Conservation (phyloP, 768 basidiomycete genomes). For the Pleurotus sapidus region DNA sequence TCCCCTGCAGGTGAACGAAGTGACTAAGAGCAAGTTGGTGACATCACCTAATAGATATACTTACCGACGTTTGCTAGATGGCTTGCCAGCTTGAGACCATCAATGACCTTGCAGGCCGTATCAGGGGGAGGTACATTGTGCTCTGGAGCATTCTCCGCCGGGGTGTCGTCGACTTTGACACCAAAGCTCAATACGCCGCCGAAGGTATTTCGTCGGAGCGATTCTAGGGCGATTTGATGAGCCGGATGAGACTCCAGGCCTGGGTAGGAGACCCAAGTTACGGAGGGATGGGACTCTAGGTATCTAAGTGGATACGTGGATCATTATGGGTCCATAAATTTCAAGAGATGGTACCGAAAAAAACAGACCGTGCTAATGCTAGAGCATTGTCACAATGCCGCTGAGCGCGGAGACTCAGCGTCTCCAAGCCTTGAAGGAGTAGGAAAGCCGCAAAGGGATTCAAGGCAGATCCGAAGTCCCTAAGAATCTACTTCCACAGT, state of each 20-base stretch:
- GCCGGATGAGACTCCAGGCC: slow-evolving; percentile 31
- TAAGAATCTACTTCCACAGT: slow-evolving; percentile 31
- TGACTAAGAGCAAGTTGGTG: not conserved
- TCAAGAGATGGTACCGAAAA: not conserved
- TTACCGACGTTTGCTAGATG: slow-evolving; percentile 70
- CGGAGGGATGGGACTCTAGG: slow-evolving; percentile 29
- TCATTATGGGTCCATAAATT: not conserved
- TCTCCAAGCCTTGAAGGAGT: slow-evolving; percentile 55
- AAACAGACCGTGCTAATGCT: slow-evolving; percentile 35
- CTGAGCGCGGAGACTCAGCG: slow-evolving; percentile 49
- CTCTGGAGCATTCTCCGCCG: not conserved
- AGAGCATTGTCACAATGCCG: slow-evolving; percentile 52
- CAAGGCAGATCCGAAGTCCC: slow-evolving; percentile 49
- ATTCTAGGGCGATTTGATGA: slow-evolving; percentile 29
- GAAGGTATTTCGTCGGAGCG: slow-evolving; percentile 23
- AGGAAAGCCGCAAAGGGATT: slow-evolving; percentile 56
- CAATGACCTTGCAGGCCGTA: slow-evolving; percentile 59
- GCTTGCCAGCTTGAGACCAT: slow-evolving; percentile 67
- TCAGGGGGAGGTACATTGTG: not conserved
- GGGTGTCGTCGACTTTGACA: slow-evolving; percentile 25
- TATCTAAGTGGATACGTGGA: slow-evolving; percentile 14
- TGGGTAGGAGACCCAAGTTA: slow-evolving; percentile 38
- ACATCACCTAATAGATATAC: slow-evolving; percentile 13
- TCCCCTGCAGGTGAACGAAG: slow-evolving; percentile 36
- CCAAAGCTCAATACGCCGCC: slow-evolving; percentile 40